phyloP scores from a whole-genome alignment of 2,329 filamentous ascomycete species.

The Madurella mycetomatis region DNA sequence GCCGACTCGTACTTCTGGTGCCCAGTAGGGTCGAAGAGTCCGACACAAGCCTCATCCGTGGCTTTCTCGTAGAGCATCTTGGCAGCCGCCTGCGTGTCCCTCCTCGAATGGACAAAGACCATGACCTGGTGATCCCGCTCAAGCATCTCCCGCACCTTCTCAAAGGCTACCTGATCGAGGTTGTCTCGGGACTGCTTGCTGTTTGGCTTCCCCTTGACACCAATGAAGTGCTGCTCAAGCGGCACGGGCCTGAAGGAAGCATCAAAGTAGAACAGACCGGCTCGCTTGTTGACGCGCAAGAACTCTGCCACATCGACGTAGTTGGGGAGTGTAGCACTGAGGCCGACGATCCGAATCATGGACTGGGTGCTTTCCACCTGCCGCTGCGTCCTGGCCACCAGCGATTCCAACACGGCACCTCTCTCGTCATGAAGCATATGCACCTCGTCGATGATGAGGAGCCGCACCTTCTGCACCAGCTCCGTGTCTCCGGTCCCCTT shows the following conservation, averaged over 20 bases:
- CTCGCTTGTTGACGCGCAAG: constrained; percentile 87
- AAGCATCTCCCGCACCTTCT: constrained; percentile 93
- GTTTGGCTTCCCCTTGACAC: constrained; percentile 86
- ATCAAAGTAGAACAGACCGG: constrained; percentile 95
- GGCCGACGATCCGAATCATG: constrained; percentile 88
- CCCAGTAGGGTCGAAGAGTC: constrained; percentile 75
- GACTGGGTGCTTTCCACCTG: constrained; percentile 98
- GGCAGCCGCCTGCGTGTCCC: constrained; percentile 87
- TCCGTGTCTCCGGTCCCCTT: constrained; percentile 98
- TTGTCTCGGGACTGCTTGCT: constrained; percentile 82
- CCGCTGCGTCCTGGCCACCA: constrained; percentile 89
- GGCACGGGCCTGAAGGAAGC: constrained; percentile 93
- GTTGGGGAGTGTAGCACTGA: constrained; percentile 94
- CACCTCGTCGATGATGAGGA: constrained; percentile 97
- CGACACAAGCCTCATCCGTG: constrained; percentile 68
- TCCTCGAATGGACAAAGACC: constrained; percentile 97
- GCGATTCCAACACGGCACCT: constrained; percentile 89
- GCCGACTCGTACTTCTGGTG: constrained; percentile 80
- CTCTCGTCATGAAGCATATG: constrained; percentile 99
- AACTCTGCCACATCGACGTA: constrained; percentile 97
- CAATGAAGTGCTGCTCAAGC: constrained; percentile 94
- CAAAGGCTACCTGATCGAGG: constrained; percentile 79
- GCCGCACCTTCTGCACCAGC: constrained; percentile 90
- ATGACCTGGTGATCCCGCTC: constrained; percentile 92
- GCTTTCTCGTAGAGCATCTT: constrained; percentile 84